A percentile compares a stretch with the other conserved stretches of the same genome.
Evolutionary conservation across 345 rosid species (phyloP).

Genomic region (Mercurialis annua): DNA sequence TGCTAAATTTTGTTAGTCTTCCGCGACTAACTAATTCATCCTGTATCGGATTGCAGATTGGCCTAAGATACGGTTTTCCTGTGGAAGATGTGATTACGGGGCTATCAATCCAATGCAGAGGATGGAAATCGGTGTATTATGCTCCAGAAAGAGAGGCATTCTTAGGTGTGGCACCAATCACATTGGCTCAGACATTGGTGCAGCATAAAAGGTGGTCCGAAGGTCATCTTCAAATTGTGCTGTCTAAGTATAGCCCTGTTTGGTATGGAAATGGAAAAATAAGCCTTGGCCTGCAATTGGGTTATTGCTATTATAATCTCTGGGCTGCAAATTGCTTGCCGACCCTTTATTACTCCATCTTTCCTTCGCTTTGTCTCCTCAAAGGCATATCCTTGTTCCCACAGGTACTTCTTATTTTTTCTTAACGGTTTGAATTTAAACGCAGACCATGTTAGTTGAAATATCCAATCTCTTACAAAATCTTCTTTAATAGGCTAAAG

Average conservation of each 20-base stretch:
- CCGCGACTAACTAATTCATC: too few relatives aligned
- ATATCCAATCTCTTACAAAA: too few relatives aligned
- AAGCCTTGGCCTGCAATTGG: constrained; percentile 44
- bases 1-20: too few relatives aligned
- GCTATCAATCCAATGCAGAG: constrained; percentile 58
- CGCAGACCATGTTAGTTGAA: too few relatives aligned
- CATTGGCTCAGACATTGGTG: constrained; percentile 55
- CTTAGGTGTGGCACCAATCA: constrained; percentile 54
- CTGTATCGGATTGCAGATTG: constrained; percentile 53
- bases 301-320: constrained; percentile 45
- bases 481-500: too few relatives aligned
- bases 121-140: constrained; percentile 72
- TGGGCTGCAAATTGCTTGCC: constrained; percentile 67
- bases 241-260: constrained; percentile 58
- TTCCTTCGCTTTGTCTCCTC: constrained; percentile 62
- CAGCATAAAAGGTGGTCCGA: constrained; percentile 85
- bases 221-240: constrained; percentile 65
- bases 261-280: constrained; percentile 55
- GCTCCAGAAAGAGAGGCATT: constrained; percentile 59
- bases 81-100: constrained; percentile 97
- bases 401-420: constrained; percentile 33
- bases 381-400: constrained; percentile 70
- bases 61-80: constrained; percentile 63
- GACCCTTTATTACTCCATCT: constrained; percentile 40
- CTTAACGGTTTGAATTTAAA: too few relatives aligned